Conservation (phyloP, 2,329 filamentous ascomycete species). For the Colletotrichum phormii region DNA sequence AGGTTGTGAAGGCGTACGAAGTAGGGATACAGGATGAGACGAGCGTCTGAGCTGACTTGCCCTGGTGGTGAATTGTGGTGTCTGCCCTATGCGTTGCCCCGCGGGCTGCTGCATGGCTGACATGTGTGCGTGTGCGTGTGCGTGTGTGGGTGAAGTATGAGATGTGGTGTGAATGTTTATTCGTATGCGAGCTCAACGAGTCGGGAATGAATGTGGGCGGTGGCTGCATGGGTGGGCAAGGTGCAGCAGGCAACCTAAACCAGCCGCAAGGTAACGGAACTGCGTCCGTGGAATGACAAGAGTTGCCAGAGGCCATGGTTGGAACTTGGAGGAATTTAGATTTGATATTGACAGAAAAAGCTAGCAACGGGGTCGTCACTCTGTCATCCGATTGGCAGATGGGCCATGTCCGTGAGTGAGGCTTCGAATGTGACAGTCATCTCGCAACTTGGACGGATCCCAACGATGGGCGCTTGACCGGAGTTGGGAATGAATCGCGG, state of each 20-base stretch:
- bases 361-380: background rate
- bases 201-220: background rate
- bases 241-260: background rate
- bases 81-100: constrained; percentile 17
- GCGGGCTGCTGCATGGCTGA: constrained; percentile 22
- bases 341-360: constrained; percentile 2
- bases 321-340: background rate
- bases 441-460: background rate
- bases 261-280: background rate
- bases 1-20: too few relatives aligned
- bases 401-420: background rate
- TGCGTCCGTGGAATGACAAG: background rate
- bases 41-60: constrained; percentile 21
- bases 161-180: background rate
- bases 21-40: constrained; percentile 9
- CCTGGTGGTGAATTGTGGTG: background rate
- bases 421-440: constrained; percentile 3
- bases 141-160: background rate
- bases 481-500: background rate
- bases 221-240: background rate
- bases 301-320: background rate
- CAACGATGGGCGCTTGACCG: background rate
- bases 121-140: constrained; percentile 12
- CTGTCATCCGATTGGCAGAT: background rate
- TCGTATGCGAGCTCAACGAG: background rate